Conservation (phyloP, 805 yeast genomes). For the Lipomyces sp. region DNA sequence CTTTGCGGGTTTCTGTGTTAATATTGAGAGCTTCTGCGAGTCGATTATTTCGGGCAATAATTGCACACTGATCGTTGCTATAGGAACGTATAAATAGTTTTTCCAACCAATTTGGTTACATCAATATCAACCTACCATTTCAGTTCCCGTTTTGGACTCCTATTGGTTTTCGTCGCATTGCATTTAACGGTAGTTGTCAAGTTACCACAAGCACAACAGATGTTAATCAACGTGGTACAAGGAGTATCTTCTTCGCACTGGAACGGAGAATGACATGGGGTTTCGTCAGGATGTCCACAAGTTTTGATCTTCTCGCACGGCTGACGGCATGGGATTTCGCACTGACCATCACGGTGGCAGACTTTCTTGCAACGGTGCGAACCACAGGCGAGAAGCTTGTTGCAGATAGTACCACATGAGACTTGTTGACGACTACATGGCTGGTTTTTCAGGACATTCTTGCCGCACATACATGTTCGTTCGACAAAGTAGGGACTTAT, state of each 20-base stretch:
- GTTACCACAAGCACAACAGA: constrained; percentile 71
- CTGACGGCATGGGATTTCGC: constrained; percentile 62
- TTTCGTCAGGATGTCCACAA: constrained; percentile 73
- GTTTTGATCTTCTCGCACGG: constrained; percentile 58
- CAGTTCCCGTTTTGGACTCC: constrained; percentile 49
- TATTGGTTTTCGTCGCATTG: constrained; percentile 51
- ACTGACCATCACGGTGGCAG: constrained; percentile 67
- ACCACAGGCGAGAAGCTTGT: constrained; percentile 54
- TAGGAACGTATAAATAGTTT: neutral
- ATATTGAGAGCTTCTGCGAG: constrained; percentile 65
- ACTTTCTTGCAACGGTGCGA: constrained; percentile 57
- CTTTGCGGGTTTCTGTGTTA: constrained; percentile 43
- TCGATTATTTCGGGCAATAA: constrained; percentile 61
- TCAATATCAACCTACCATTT: constrained; percentile 50
- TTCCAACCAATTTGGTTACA: neutral
- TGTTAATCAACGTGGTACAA: constrained; percentile 52
- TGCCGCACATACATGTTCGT: constrained; percentile 68
- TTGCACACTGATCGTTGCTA: constrained; percentile 66
- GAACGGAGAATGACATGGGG: constrained; percentile 65
- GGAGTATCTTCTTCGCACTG: constrained; percentile 56
- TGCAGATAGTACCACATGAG: constrained; percentile 73
- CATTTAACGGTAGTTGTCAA: constrained; percentile 57
- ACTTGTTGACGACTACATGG: constrained; percentile 71
- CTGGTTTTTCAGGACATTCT: constrained; percentile 59
- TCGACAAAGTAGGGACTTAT: constrained; percentile 57